Conservation (phyloP, 1,139 yeast species). For the Hansenula lynferdii region DNA sequence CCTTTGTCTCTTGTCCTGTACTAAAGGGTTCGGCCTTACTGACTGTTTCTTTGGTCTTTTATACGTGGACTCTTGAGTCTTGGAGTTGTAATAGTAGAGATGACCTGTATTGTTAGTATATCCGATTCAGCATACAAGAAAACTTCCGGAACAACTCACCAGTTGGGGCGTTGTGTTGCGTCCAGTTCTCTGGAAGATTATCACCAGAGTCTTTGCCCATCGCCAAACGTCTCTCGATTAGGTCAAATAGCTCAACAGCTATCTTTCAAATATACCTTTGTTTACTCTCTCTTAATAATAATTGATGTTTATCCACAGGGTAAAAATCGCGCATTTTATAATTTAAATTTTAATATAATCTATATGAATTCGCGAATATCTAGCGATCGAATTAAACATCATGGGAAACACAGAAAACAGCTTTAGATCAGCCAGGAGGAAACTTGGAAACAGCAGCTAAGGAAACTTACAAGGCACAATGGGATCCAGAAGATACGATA, state of each 20-base stretch:
- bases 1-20: background rate
- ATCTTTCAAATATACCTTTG: background rate
- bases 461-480: conserved; percentile 8
- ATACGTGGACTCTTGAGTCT: conserved; percentile 26
- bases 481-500: conserved; percentile 79
- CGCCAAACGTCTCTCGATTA: background rate
- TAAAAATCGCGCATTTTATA: background rate
- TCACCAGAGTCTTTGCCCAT: background rate
- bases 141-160: conserved; percentile 10
- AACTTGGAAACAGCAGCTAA: no score
- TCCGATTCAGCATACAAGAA: no score
- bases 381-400: no score
- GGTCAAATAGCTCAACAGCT: no score
- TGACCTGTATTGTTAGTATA: conserved; percentile 17
- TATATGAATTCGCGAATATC: no score
- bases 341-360: no score
- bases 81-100: conserved; percentile 24
- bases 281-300: background rate
- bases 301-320: background rate
- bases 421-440: no score
- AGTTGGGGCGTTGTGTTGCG: conserved; percentile 27
- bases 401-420: no score
- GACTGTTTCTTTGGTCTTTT: conserved; percentile 16
- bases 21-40: background rate
- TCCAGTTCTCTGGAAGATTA: conserved; percentile 18